A percentile compares a stretch with the other conserved stretches of the same genome.
Conservation (phyloP, 805 yeast species). For the Candida vaughaniae region DNA sequence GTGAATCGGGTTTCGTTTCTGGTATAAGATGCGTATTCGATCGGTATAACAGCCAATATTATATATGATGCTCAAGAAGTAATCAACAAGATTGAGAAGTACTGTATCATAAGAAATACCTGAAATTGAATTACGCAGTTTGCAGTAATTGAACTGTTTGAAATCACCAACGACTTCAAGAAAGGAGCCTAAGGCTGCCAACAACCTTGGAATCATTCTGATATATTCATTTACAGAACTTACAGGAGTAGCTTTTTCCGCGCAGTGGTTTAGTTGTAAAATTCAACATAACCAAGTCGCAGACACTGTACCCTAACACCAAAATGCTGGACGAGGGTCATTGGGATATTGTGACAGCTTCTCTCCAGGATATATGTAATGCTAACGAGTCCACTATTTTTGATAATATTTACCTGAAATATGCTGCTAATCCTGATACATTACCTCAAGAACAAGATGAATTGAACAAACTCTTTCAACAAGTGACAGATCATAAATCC, state of each 20-base stretch:
- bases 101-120: conserved; percentile 38
- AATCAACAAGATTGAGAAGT: conserved; percentile 15
- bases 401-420: conserved; percentile 33
- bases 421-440: conserved; percentile 17
- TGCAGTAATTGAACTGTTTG: conserved; percentile 15
- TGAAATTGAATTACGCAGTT: conserved; percentile 28
- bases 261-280: too few relatives aligned
- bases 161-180: conserved; percentile 6
- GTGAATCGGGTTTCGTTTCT: conserved; percentile 7
- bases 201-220: conserved; percentile 3
- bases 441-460: conserved; percentile 37
- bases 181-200: not conserved
- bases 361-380: conserved; percentile 66
- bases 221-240: too few relatives aligned
- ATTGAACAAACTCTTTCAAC: conserved; percentile 38
- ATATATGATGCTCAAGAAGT: conserved; percentile 1
- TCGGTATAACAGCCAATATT: not conserved
- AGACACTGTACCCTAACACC: not conserved
- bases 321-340: conserved; percentile 7
- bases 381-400: conserved; percentile 55
- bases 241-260: too few relatives aligned
- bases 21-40: conserved; percentile 2
- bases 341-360: conserved; percentile 68
- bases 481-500: conserved; percentile 51
- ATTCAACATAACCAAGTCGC: too few relatives aligned